Conservation (phyloP, 1,284 basidiomycete genomes). For the Bjerkandera adusta region DNA sequence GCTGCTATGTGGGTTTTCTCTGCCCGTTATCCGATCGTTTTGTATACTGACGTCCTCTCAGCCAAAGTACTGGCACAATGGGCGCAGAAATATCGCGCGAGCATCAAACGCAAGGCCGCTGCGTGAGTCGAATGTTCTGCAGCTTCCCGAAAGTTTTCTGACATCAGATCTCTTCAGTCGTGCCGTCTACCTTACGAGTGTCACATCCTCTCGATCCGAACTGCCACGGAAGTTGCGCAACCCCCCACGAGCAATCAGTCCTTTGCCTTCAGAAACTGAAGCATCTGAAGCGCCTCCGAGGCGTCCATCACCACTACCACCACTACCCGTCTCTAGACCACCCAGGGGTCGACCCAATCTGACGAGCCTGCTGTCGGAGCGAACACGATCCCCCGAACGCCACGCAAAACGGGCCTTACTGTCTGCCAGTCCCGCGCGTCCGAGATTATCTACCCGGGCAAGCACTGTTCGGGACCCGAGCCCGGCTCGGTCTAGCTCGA, state of each 20-base stretch:
- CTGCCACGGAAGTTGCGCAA: constrained; percentile 16
- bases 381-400: constrained; percentile 33
- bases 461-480: constrained; percentile 28
- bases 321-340: too few species aligned
- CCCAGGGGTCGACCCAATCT: constrained; percentile 29
- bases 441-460: constrained; percentile 24
- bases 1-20: constrained; percentile 52
- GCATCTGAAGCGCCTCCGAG: constrained; percentile 24
- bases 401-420: constrained; percentile 26
- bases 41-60: constrained; percentile 30
- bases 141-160: background rate
- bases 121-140: constrained; percentile 52
- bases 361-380: constrained; percentile 34
- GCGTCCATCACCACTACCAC: constrained; percentile 23
- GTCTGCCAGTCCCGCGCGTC: constrained; percentile 17
- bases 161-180: constrained; percentile 37
- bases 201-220: constrained; percentile 13
- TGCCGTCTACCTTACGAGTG: constrained; percentile 55
- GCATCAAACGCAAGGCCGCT: constrained; percentile 73
- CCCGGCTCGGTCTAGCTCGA: constrained; percentile 37
- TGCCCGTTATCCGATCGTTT: constrained; percentile 3
- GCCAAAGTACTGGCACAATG: constrained; percentile 62
- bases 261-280: constrained; percentile 26
- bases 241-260: constrained; percentile 23
- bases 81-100: constrained; percentile 62